Base-by-base conservation (phyloP, 306 rosid genomes). In the Vachellia collinsii region DNA sequence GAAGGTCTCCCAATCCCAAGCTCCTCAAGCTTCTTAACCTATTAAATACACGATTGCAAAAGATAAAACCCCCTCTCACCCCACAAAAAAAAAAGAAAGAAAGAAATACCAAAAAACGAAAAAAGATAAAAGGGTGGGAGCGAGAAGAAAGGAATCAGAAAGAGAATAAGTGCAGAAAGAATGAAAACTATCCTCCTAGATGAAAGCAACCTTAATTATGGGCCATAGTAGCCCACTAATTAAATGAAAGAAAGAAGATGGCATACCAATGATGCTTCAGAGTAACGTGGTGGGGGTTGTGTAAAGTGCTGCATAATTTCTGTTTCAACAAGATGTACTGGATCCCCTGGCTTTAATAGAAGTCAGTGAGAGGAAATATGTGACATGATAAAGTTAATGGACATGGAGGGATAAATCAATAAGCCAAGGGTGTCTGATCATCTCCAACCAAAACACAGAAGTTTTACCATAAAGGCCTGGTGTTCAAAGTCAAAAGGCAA, bases 1-100 rank as follows among this genome's bases (percentile, higher is more conserved):
- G 99, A 95, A 68, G 99, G 99, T 84, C 99, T 93, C 81, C 99
- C 98, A 79, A 95, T 95, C 58, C 99, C 99, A 79, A 95, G 97
- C 90, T 95, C 99, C 91, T 95, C 99, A 74, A 95, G 86, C 88
- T 86, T 95, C 93, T 93, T 92, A 81, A 95, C 93, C 99, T 95
- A 84, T 76, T 64, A 68, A 44, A 74, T 67, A 75, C 66, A 84
- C 82, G 69, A 82, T 63, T 71, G 75, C 20, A 63, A 43, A 38
- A 38, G 37, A 22, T 11, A 11, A n/a, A n/a, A 5, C 66, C 37
- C 38, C 38, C 13, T n/a, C n/a, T n/a, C 7, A 36, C 37, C 65
- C 36, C 6, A 22, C 9, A 23, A 59, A 59, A 22, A 10, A 25
- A 59, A 23, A 25, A 4, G 1, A 3, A 8, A 20, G 4, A 20